A percentile compares a stretch with the other conserved stretches of the same genome.
Evolutionary conservation across 306 rosid genomes (phyloP).

Genomic region (Quercus alba): DNA sequence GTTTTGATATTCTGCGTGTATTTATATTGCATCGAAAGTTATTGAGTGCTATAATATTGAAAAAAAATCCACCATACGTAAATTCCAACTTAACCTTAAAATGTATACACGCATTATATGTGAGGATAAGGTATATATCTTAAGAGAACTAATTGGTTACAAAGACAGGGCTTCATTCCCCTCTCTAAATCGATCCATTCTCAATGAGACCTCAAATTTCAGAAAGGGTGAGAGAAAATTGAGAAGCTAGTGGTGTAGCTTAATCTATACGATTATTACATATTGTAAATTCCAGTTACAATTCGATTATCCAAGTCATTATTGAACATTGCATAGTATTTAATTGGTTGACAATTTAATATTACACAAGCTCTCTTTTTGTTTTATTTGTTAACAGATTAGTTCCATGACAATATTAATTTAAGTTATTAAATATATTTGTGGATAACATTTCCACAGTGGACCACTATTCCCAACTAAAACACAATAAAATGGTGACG

Average conservation of each 20-base stretch:
- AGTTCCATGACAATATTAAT: not conserved
- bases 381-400: not conserved
- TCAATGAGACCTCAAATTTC: no score
- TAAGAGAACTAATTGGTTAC: no score
- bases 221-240: not conserved
- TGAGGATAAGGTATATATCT: no score
- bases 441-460: constrained; percentile 1
- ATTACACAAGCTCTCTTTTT: not conserved
- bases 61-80: no score
- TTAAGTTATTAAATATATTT: not conserved
- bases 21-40: no score
- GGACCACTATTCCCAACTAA: constrained; percentile 1
- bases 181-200: no score
- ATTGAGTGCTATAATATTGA: no score
- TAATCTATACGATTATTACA: not conserved
- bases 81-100: no score
- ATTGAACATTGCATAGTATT: not conserved
- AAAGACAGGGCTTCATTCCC: no score
- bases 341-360: not conserved
- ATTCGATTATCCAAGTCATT: not conserved
- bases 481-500: constrained; percentile 2
- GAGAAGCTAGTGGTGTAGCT: not conserved
- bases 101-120: no score
- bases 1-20: no score
- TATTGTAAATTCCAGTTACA: not conserved